Evolutionary conservation across 257 asterid genomes (phyloP).

Genomic region (Salvia splendens): DNA sequence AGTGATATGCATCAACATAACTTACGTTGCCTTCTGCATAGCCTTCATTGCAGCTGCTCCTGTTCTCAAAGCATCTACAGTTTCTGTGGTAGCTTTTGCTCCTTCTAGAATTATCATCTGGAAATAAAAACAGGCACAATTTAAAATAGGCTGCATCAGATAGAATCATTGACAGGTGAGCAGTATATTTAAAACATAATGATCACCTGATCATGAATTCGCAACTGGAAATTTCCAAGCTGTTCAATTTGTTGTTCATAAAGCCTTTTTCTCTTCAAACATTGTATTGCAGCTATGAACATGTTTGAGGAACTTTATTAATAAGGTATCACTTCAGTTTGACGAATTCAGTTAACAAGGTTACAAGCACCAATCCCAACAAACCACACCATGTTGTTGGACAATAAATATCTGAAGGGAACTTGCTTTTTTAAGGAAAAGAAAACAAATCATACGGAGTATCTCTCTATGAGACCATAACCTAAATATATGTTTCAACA

Average conservation of each 20-base stretch:
- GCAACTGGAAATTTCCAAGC: slow-evolving; percentile 83
- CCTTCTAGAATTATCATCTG: slow-evolving; percentile 90
- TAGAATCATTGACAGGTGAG: slow-evolving; percentile 17
- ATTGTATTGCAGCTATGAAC: slow-evolving; percentile 75
- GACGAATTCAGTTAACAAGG: slow-evolving; percentile 12
- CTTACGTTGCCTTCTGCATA: slow-evolving; percentile 90
- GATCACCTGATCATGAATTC: slow-evolving; percentile 81
- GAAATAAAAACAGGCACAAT: slow-evolving; percentile 22
- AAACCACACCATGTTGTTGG: slow-evolving; percentile 12
- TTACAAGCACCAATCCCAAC: slow-evolving; percentile 16
- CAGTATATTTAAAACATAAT: not conserved
- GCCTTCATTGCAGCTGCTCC: slow-evolving; percentile 93
- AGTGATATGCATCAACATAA: slow-evolving; percentile 14
- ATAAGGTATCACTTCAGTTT: slow-evolving; percentile 12
- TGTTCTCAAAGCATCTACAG: slow-evolving; percentile 86
- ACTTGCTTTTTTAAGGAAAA: not conserved
- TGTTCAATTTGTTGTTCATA: slow-evolving; percentile 81
- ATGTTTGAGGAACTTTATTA: slow-evolving; percentile 21
- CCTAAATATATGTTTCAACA: not conserved
- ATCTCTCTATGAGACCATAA: not conserved
- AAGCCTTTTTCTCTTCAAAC: slow-evolving; percentile 80
- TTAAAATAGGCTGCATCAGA: not conserved
- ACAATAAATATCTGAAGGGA: not conserved
- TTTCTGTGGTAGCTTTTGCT: slow-evolving; percentile 87
- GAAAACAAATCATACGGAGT: not conserved